A percentile compares a stretch with the other conserved stretches of the same genome.
Evolutionary conservation across 345 rosid species (phyloP).

Genomic region (Eutrema yunnanense): DNA sequence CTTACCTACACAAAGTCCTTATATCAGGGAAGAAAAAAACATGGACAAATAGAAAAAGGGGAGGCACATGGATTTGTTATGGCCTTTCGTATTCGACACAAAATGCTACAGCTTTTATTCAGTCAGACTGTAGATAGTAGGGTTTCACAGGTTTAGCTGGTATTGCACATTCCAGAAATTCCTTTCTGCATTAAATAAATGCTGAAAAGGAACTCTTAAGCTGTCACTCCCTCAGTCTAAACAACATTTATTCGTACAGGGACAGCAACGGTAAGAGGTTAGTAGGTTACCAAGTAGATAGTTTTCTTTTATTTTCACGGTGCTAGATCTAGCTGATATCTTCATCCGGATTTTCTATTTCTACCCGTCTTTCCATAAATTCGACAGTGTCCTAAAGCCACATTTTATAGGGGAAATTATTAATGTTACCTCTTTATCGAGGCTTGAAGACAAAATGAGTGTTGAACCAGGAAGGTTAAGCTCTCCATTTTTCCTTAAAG

Average conservation of each 20-base stretch:
- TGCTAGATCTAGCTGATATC: neutral
- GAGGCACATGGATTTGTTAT: neutral
- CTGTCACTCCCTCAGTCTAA: neutral
- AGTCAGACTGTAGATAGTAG: neutral
- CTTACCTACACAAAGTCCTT: constrained; percentile 36
- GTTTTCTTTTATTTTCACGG: neutral
- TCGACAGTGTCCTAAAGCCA: constrained; percentile 2
- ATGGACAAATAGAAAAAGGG: neutral
- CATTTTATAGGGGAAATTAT: neutral
- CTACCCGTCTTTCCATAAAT: neutral
- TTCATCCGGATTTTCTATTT: neutral
- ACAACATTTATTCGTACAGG: neutral
- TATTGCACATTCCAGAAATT: neutral
- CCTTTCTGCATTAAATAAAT: neutral
- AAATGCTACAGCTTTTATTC: neutral
- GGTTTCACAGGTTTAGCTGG: neutral
- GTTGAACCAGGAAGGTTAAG: constrained; percentile 65
- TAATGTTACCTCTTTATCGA: constrained; percentile 62
- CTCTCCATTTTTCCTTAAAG: constrained; percentile 59
- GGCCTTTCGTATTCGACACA: neutral
- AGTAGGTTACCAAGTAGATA: constrained; percentile 2
- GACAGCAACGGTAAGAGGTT: no score
- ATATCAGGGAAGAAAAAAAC: neutral
- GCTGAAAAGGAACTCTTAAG: neutral
- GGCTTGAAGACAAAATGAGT: constrained; percentile 38